A percentile compares a stretch with the other conserved stretches of the same genome.
Evolutionary conservation across 75 land plant species (phyloP).

Genomic region (Selaginella moellendorffii): DNA sequence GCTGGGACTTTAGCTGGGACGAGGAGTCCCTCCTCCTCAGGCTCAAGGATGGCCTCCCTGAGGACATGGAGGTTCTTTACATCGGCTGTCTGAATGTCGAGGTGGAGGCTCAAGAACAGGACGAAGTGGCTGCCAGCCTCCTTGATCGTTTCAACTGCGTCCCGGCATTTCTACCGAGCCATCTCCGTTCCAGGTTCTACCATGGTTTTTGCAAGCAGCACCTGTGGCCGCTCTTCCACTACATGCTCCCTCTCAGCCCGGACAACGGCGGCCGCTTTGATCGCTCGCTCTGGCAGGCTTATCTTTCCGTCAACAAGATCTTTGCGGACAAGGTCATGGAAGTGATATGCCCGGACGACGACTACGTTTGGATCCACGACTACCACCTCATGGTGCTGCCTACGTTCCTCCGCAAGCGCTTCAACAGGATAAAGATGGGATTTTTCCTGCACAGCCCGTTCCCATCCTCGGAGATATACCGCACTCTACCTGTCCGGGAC

Average conservation of each 20-base stretch:
- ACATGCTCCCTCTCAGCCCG: slow-evolving; percentile 40
- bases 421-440: slow-evolving; percentile 45
- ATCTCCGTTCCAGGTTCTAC: slow-evolving; percentile 32
- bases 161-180: slow-evolving; percentile 36
- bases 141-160: slow-evolving; percentile 48
- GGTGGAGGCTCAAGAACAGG: slow-evolving; percentile 33
- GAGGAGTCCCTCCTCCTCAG: slow-evolving; percentile 48
- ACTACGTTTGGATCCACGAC: slow-evolving; percentile 51
- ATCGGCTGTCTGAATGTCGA: slow-evolving; percentile 52
- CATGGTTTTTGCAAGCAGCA: slow-evolving; percentile 77
- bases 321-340: slow-evolving; percentile 81
- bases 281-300: slow-evolving; percentile 57
- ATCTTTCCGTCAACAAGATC: slow-evolving; percentile 54
- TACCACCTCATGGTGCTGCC: slow-evolving; percentile 79
- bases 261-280: slow-evolving; percentile 49
- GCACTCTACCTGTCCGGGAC: slow-evolving; percentile 73
- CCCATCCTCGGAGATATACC: slow-evolving; percentile 60
- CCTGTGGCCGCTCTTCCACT: slow-evolving; percentile 63
- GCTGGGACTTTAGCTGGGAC: slow-evolving; percentile 49
- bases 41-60: slow-evolving; percentile 41
- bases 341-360: slow-evolving; percentile 48
- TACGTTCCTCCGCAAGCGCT: slow-evolving; percentile 48
- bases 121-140: slow-evolving; percentile 35
- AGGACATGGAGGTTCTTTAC: slow-evolving; percentile 46
- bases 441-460: slow-evolving; percentile 51